Percentiles rank a stretch among this genome's conserved stretches.
phyloP scores from a whole-genome alignment of 1,284 basidiomycete genomes.

The Thecaphora frezii region DNA sequence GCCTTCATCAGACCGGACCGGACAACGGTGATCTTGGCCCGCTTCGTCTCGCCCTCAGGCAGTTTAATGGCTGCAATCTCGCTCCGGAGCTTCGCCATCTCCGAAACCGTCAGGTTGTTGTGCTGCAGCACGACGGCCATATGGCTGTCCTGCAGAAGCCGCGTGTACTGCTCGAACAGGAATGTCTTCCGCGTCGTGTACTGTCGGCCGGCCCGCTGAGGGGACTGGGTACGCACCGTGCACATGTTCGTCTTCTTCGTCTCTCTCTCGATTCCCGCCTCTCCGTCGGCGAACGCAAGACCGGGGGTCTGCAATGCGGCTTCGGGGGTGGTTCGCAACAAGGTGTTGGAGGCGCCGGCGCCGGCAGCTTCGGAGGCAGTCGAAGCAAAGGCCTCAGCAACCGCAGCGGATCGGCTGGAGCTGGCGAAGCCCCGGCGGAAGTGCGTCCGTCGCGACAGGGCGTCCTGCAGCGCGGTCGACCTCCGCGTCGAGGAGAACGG shows the following conservation, averaged over 20 bases:
- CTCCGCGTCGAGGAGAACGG: constrained; percentile 15
- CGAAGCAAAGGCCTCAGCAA: constrained; percentile 20
- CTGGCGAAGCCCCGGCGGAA: constrained; percentile 37
- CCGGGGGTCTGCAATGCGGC: constrained; percentile 42
- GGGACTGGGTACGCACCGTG: constrained; percentile 42
- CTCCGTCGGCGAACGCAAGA: constrained; percentile 37
- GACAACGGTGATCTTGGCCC: constrained; percentile 37
- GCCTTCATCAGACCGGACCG: constrained; percentile 39
- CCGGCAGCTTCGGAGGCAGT: constrained; percentile 21
- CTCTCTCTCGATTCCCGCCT: constrained; percentile 41
- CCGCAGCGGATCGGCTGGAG: constrained; percentile 25
- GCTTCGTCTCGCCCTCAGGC: constrained; percentile 16
- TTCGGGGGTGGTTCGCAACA: constrained; percentile 37
- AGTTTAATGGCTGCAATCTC: constrained; percentile 40
- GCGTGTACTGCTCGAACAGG: constrained; percentile 41
- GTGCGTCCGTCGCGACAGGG: constrained; percentile 10
- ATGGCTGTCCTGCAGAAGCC: constrained; percentile 36
- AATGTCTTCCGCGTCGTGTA: constrained; percentile 43
- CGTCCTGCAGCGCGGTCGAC: constrained; percentile 38
- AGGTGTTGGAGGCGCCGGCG: constrained; percentile 24
- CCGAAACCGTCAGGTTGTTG: constrained; percentile 47
- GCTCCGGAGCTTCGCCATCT: constrained; percentile 35
- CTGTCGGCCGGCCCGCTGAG: constrained; percentile 10
- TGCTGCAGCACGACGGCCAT: constrained; percentile 47
- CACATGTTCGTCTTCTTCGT: constrained; percentile 54